Evolutionary conservation across 2,329 filamentous ascomycete species (phyloP).

Genomic region (Monosporascus ibericus): DNA sequence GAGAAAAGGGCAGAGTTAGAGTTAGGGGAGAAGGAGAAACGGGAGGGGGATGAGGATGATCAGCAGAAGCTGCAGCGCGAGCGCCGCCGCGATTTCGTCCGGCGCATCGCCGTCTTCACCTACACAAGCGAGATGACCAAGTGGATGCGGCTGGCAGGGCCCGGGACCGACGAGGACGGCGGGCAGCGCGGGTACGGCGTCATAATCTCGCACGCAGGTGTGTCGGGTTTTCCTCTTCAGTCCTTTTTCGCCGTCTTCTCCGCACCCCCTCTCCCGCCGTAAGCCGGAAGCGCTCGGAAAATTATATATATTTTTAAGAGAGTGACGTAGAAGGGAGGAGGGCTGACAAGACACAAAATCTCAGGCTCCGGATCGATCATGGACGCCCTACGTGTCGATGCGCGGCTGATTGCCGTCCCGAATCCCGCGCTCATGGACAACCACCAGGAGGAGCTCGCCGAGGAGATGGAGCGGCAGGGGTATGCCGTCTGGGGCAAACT

Average conservation of each 20-base stretch:
- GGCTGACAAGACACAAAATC: not conserved
- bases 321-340: no score
- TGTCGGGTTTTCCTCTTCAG: conserved; percentile 13
- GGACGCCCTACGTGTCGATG: conserved; percentile 66
- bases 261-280: not conserved
- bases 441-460: conserved; percentile 83
- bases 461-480: conserved; percentile 64
- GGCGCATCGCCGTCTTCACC: conserved; percentile 57
- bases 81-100: conserved; percentile 21
- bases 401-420: conserved; percentile 83
- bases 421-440: conserved; percentile 80
- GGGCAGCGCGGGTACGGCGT: conserved; percentile 52
- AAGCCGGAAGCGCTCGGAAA: no score
- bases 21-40: not conserved
- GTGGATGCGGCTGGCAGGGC: conserved; percentile 53
- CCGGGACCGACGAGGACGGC: conserved; percentile 29
- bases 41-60: conserved; percentile 15
- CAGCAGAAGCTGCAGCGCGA: conserved; percentile 19
- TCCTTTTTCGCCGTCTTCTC: not conserved
- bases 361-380: conserved; percentile 85
- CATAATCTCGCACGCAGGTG: conserved; percentile 86
- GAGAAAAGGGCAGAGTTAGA: not conserved
- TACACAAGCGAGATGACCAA: conserved; percentile 57
- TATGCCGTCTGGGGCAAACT: conserved; percentile 70
- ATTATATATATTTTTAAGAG: no score